A percentile compares a stretch with the other conserved stretches of the same genome.
Conservation (phyloP, 331 rosid species). For the Rhamnella rubrinervis region DNA sequence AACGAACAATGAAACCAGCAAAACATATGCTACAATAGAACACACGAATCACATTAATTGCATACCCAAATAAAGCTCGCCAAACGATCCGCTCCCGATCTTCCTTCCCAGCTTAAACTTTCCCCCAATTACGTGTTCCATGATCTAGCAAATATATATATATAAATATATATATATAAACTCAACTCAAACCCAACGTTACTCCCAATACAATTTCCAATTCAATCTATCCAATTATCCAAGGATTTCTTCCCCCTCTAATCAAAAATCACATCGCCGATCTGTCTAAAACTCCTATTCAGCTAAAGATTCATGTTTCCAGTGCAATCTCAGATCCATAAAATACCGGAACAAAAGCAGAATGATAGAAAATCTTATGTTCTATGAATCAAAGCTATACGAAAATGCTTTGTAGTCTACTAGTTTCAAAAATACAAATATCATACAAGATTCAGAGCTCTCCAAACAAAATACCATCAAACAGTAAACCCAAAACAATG, state of each 20-base stretch:
- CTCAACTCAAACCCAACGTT: conserved; percentile 24
- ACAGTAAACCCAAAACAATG: conserved; percentile 30
- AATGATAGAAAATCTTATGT: conserved; percentile 33
- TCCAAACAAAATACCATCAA: conserved; percentile 22
- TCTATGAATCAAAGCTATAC: conserved; percentile 23
- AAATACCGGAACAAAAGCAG: conserved; percentile 13
- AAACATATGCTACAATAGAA: conserved; percentile 13
- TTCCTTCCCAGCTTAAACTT: conserved; percentile 95
- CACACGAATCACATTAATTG: conserved; percentile 16
- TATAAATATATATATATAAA: conserved; percentile 17
- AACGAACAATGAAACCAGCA: conserved; percentile 15
- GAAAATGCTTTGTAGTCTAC: conserved; percentile 1
- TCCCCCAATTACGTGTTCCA: conserved; percentile 92
- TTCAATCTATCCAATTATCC: conserved; percentile 20
- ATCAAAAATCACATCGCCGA: conserved; percentile 30
- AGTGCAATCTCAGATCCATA: conserved; percentile 57
- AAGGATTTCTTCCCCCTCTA: background rate
- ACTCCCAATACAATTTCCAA: conserved; percentile 31
- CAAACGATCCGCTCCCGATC: conserved; percentile 97
- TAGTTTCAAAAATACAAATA: conserved; percentile 26
- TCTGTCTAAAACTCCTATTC: conserved; percentile 9
- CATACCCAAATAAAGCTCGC: conserved; percentile 92
- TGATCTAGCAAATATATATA: conserved; percentile 42
- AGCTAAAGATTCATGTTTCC: conserved; percentile 14
- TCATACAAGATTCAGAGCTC: conserved; percentile 25